A percentile compares a stretch with the other conserved stretches of the same genome.
Evolutionary conservation across 2,329 filamentous ascomycete genomes (phyloP).

Genomic region (Hansfordia pulvinata): DNA sequence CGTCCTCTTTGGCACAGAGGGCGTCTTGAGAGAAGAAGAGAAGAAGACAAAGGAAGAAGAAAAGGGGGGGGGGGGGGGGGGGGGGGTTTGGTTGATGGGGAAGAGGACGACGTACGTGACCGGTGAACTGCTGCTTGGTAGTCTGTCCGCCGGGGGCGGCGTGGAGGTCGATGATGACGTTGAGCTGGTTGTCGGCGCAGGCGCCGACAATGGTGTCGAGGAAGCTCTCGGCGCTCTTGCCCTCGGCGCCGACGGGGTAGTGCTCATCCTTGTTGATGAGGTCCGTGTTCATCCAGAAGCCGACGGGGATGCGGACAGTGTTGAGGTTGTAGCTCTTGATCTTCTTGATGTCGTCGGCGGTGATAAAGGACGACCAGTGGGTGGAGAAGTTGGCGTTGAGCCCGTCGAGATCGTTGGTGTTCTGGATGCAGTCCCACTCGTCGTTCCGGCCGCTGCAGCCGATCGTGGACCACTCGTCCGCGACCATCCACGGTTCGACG

Average conservation of each 20-base stretch:
- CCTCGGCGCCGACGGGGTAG: too few relatives aligned
- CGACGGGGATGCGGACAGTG: constrained; percentile 38
- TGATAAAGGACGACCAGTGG: constrained; percentile 38
- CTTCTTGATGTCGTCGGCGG: constrained; percentile 29
- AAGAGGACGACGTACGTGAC: too few relatives aligned
- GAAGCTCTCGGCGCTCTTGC: too few relatives aligned
- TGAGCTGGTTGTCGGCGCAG: too few relatives aligned
- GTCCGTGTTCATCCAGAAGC: constrained; percentile 39
- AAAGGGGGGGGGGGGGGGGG: too few relatives aligned
- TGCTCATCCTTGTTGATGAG: constrained; percentile 34
- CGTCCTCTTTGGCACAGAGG: too few relatives aligned
- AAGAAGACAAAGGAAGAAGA: too few relatives aligned
- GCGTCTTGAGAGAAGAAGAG: too few relatives aligned
- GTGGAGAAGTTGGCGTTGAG: constrained; percentile 25
- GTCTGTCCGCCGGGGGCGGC: constrained; percentile 31
- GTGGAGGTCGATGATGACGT: constrained; percentile 17
- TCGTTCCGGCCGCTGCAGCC: constrained; percentile 29
- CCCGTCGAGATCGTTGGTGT: constrained; percentile 27
- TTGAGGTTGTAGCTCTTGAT: constrained; percentile 37
- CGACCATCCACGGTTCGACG: constrained; percentile 39
- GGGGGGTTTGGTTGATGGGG: too few relatives aligned
- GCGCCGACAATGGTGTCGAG: too few relatives aligned
- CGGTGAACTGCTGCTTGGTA: constrained; percentile 25
- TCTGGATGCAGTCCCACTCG: constrained; percentile 42
- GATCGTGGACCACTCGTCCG: constrained; percentile 28